Percentiles rank a stretch among this genome's conserved stretches.
Conservation (phyloP, 1,284 basidiomycete genomes). For the Coniophora puteana region DNA sequence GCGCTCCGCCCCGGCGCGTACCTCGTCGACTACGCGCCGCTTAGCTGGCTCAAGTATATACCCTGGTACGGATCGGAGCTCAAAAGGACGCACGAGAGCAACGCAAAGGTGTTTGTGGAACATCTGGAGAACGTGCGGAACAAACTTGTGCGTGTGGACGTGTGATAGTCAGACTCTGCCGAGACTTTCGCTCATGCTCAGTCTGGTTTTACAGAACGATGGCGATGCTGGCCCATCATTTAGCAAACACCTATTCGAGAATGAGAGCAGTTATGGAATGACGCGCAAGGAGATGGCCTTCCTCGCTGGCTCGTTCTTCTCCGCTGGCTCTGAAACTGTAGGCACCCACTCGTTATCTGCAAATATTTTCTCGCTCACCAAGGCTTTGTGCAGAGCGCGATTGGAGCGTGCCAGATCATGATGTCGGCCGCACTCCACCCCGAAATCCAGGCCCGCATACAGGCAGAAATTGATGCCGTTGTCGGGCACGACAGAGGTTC, state of each 20-base stretch:
- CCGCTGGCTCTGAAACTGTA: slow-evolving; percentile 32
- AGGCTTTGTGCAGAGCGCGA: slow-evolving; percentile 33
- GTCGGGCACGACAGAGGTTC: slow-evolving; percentile 30
- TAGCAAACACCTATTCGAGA: slow-evolving; percentile 26
- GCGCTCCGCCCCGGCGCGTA: not conserved
- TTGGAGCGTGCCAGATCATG: slow-evolving; percentile 33
- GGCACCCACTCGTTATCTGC: slow-evolving; percentile 15
- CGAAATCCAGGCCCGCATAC: slow-evolving; percentile 31
- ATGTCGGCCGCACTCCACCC: slow-evolving; percentile 40
- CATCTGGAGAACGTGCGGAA: slow-evolving; percentile 27
- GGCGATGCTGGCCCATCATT: slow-evolving; percentile 14
- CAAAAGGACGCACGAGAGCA: slow-evolving; percentile 29
- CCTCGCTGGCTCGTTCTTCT: slow-evolving; percentile 32
- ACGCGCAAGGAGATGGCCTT: slow-evolving; percentile 30
- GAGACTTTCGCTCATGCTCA: slow-evolving; percentile 7
- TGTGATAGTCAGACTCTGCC: slow-evolving; percentile 11
- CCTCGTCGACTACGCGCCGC: slow-evolving; percentile 22
- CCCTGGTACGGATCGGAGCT: slow-evolving; percentile 30
- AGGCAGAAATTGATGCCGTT: slow-evolving; percentile 36
- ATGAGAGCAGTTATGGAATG: slow-evolving; percentile 22
- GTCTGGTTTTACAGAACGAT: not conserved
- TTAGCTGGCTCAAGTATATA: slow-evolving; percentile 32
- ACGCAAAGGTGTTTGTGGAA: slow-evolving; percentile 28
- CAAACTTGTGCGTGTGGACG: slow-evolving; percentile 19
- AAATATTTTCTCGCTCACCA: slow-evolving; percentile 32